A percentile compares a stretch with the other conserved stretches of the same genome.
These are phyloP conservation scores for Macroventuria anomochaeta DNA, from an alignment of 2,329 filamentous ascomycete genomes.

Conservation along the genomic window DNA sequence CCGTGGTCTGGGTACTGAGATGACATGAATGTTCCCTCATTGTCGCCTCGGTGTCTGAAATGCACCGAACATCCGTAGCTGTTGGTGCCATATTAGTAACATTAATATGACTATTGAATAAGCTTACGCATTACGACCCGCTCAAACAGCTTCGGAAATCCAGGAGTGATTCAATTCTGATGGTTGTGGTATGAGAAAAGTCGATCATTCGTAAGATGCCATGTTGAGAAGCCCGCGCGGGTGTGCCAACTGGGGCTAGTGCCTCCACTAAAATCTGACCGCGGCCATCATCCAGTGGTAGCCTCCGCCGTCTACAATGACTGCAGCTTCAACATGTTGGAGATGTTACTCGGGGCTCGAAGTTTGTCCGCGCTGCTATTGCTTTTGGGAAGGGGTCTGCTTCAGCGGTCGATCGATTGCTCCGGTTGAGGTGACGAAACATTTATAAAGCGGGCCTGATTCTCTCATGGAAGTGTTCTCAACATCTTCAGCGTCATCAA, in stretches of 20 bases:
- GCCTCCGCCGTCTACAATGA: too few relatives aligned
- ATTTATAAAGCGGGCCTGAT: not conserved
- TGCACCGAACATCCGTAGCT: too few relatives aligned
- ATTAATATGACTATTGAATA: too few relatives aligned
- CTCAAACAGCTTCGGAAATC: not conserved
- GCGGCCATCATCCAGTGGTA: not conserved
- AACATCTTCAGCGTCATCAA: not conserved
- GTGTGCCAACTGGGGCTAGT: not conserved
- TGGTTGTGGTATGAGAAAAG: not conserved
- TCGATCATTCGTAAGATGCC: not conserved
- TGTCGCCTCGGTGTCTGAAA: too few relatives aligned
- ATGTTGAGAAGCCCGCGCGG: constrained; percentile 8
- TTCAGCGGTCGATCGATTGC: not conserved
- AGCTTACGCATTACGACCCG: not conserved
- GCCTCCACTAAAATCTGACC: not conserved
- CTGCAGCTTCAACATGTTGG: not conserved
- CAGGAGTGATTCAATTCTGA: too few relatives aligned
- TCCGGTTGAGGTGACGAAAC: not conserved
- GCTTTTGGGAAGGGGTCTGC: not conserved
- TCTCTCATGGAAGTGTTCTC: not conserved
- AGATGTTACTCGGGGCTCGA: not conserved
- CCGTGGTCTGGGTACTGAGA: too few relatives aligned
- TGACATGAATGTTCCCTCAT: too few relatives aligned
- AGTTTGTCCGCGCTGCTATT: not conserved
- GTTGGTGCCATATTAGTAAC: too few relatives aligned